These are phyloP conservation scores for Cyberlindnera petersonii DNA, from an alignment of 805 yeast genomes.

Conservation along the genomic window DNA sequence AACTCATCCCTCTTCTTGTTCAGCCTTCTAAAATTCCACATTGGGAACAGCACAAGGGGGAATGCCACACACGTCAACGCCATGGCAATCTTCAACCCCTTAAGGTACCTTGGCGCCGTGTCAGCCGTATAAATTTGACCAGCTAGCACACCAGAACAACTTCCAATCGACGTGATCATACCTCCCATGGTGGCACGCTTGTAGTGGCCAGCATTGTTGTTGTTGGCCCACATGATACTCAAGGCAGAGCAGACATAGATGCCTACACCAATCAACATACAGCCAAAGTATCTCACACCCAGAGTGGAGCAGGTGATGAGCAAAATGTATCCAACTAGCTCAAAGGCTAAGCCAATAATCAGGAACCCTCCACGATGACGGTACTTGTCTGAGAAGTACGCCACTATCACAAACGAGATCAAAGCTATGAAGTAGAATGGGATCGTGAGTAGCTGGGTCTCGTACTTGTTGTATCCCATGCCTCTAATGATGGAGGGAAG, in stretches of 20 bases:
- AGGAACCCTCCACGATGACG: slow-evolving; percentile 35
- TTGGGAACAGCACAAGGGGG: slow-evolving; percentile 17
- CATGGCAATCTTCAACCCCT: slow-evolving; percentile 29
- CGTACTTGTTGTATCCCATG: slow-evolving; percentile 40
- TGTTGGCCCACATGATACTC: slow-evolving; percentile 39
- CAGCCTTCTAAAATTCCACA: slow-evolving; percentile 19
- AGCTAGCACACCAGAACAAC: slow-evolving; percentile 35
- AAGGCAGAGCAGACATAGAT: slow-evolving; percentile 38
- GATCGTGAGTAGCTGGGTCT: slow-evolving; percentile 41
- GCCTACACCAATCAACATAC: slow-evolving; percentile 36
- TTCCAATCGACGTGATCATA: slow-evolving; percentile 34
- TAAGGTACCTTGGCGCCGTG: slow-evolving; percentile 38
- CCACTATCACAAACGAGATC: slow-evolving; percentile 29
- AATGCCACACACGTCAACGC: slow-evolving; percentile 23
- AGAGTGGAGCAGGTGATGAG: slow-evolving; percentile 30
- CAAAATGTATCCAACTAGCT: slow-evolving; percentile 32
- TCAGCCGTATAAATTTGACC: slow-evolving; percentile 34
- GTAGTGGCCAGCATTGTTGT: slow-evolving; percentile 37
- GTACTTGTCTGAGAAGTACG: slow-evolving; percentile 30
- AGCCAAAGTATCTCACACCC: slow-evolving; percentile 37
- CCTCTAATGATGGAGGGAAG: slow-evolving; percentile 42
- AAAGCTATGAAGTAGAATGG: slow-evolving; percentile 40
- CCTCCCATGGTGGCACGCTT: slow-evolving; percentile 39
- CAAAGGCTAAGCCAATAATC: slow-evolving; percentile 31
- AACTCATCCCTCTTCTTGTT: slow-evolving; percentile 18